A percentile compares a stretch with the other conserved stretches of the same genome.
These are phyloP conservation scores for Trametes elegans DNA, from an alignment of 768 basidiomycete genomes.

Conservation along the genomic window DNA sequence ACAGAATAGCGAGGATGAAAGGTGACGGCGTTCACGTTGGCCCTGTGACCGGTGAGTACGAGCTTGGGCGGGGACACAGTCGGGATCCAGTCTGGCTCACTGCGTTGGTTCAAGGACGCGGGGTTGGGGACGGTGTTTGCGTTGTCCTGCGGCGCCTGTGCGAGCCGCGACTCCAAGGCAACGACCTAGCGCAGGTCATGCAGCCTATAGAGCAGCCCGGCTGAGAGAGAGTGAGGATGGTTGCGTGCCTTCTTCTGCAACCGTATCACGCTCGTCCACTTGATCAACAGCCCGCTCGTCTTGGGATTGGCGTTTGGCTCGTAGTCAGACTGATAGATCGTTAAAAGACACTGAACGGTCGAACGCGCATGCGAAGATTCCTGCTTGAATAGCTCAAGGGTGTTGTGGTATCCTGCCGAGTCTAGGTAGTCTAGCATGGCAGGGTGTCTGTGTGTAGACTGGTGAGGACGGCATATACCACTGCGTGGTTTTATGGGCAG, in stretches of 20 bases:
- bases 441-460: slow-evolving; percentile 52
- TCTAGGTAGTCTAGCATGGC: slow-evolving; percentile 77
- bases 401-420: slow-evolving; percentile 56
- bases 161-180: slow-evolving; percentile 56
- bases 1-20: slow-evolving; percentile 53
- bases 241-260: slow-evolving; percentile 81
- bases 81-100: slow-evolving; percentile 52
- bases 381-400: slow-evolving; percentile 55
- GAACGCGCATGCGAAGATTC: slow-evolving; percentile 34
- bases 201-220: neutral
- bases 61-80: slow-evolving; percentile 44
- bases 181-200: slow-evolving; percentile 45
- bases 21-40: slow-evolving; percentile 32
- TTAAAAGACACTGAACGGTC: neutral
- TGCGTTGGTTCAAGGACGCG: slow-evolving; percentile 33
- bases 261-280: slow-evolving; percentile 94
- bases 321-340: neutral
- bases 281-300: slow-evolving; percentile 80
- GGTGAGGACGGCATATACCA: slow-evolving; percentile 2
- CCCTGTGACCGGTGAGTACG: slow-evolving; percentile 45
- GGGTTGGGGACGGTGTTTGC: slow-evolving; percentile 33
- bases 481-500: neutral
- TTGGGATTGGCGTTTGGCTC: slow-evolving; percentile 23
- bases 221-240: neutral
- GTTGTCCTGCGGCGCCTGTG: slow-evolving; percentile 49